These are phyloP conservation scores for Diversispora eburnea DNA, from an alignment of 192 early-diverging fungal genomes.

Conservation along the genomic window DNA sequence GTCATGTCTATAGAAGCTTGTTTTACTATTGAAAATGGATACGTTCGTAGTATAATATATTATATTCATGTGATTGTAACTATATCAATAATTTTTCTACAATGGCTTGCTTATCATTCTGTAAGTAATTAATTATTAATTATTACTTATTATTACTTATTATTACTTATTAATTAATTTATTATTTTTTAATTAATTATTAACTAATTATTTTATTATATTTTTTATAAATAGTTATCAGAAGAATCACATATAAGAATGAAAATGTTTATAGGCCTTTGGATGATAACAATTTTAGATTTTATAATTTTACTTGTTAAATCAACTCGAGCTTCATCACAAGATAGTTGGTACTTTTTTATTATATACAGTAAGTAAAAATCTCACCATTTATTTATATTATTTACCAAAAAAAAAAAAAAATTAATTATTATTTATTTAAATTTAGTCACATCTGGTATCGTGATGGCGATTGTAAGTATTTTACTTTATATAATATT, in stretches of 20 bases:
- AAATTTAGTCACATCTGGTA: background rate
- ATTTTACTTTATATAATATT: background rate
- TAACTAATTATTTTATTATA: background rate
- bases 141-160: background rate
- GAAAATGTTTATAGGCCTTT: conserved; percentile 10
- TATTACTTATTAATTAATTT: background rate
- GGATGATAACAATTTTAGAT: conserved; percentile 13
- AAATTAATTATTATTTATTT: too few species aligned
- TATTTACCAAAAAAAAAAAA: too few species aligned
- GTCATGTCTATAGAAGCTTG: conserved; percentile 68
- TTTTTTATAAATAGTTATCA: background rate
- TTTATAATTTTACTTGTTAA: conserved; percentile 4
- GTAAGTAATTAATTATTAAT: conserved; percentile 6
- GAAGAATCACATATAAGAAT: conserved; percentile 13
- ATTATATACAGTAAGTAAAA: background rate
- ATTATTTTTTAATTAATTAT: background rate
- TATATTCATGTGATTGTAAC: conserved; percentile 15
- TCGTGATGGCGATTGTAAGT: conserved; percentile 6
- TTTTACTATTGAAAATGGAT: conserved; percentile 32
- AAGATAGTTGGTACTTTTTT: conserved; percentile 20
- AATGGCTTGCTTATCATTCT: background rate
- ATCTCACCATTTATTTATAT: background rate
- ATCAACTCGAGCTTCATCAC: background rate
- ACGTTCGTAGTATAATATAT: background rate
- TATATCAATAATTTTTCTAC: conserved; percentile 5